Base-by-base conservation (phyloP, 1,139 yeast species). In the Yarrowia galli region DNA sequence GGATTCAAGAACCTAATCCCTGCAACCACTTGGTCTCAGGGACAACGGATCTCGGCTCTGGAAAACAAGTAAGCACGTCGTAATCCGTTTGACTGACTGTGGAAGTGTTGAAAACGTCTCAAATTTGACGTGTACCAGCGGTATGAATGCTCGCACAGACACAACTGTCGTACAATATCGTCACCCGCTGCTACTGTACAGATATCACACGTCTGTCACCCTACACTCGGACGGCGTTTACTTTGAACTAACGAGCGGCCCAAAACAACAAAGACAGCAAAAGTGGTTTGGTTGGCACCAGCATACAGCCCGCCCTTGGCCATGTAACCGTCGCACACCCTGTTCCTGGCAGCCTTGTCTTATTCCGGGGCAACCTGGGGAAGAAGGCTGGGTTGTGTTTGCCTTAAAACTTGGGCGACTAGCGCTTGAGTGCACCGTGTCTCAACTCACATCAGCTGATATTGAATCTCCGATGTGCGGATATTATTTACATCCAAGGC, bases 21-120 rank as follows among this genome's bases (percentile, higher is more conserved):
- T n/a, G n/a, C n/a, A n/a, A 45, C 49, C 49, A 45, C 32, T 45
- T 46, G 51, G 51, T 16, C 32, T 46, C 53, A 48, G 53, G 53
- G 36, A 48, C 51, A 28, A 28, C 53, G 32, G 28, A 42, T 42
- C 32, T 28, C 32, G 32, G 32, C 32, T 8, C 32, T 28, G 8
- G 3, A 28, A 28, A 28, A 7, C 9, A 6, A n/a, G n/a, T n/a
- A n/a, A n/a, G n/a, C n/a, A n/a, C n/a, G 32, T 28, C 1, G 7
- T 28, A 7, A 10, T 28, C 32, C 32, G 32, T 28, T 28, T 28
- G 32, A 28, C 32, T n/a, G n/a, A n/a, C 12, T 40, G 32, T 9
- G 9, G 32, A 28, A 9, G 36, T 4, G 36, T 35, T 7, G 36
- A 35, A 1, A 13, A 35, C 15, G 32, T 8, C 10, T 28, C 32